Conservation (phyloP, 345 rosid genomes). For the Populus pruinosa region DNA sequence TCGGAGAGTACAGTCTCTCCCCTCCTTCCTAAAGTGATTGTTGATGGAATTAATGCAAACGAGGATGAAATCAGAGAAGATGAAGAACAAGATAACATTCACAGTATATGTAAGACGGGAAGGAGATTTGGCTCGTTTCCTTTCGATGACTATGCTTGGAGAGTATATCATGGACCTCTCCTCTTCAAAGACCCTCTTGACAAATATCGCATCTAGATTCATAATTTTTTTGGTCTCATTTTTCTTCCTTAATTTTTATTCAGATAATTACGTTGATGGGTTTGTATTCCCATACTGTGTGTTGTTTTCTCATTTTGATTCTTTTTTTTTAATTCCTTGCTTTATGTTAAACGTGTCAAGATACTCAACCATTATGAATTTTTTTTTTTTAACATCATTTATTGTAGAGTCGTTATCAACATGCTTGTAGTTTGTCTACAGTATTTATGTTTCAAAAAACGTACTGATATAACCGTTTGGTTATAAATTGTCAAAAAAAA, state of each 20-base stretch:
- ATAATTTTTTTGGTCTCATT: no score
- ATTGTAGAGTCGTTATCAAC: no score
- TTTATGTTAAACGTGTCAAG: not conserved
- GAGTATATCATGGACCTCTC: slow-evolving; percentile 61
- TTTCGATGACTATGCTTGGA: slow-evolving; percentile 85
- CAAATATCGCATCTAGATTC: slow-evolving; percentile 38
- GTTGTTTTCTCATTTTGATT: not conserved
- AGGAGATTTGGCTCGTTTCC: slow-evolving; percentile 40
- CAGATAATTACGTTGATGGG: no score
- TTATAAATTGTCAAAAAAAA: no score
- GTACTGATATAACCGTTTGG: no score
- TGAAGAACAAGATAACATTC: slow-evolving; percentile 12
- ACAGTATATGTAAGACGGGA: not conserved
- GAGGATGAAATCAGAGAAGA: slow-evolving; percentile 16
- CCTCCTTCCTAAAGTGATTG: slow-evolving; percentile 23
- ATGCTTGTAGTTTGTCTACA: no score
- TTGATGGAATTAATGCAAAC: not conserved
- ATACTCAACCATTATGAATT: not conserved
- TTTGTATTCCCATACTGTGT: no score
- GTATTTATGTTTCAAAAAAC: no score
- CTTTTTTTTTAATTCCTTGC: not conserved
- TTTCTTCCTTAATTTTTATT: not conserved
- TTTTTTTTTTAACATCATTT: no score
- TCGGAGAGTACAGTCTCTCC: slow-evolving; percentile 48
- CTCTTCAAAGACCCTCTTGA: slow-evolving; percentile 67